A percentile compares a stretch with the other conserved stretches of the same genome.
These are phyloP conservation scores for Peronospora tabacina DNA, from an alignment of 352 stramenopile genomes.

Conservation along the genomic window DNA sequence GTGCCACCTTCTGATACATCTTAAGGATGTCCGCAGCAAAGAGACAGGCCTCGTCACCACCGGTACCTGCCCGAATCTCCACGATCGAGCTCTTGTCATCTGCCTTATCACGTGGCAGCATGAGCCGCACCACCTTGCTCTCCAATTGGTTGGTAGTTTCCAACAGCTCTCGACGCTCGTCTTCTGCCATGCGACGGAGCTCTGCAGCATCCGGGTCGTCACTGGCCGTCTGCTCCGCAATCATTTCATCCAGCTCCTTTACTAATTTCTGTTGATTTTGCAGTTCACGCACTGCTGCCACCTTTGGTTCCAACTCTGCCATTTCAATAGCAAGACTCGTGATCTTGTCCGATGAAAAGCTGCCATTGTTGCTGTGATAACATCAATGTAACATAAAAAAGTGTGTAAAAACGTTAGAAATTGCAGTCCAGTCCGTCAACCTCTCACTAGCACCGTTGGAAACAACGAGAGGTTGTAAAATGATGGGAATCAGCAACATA, in stretches of 20 bases:
- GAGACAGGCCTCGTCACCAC: conserved; percentile 94
- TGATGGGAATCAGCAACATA: conserved; percentile 15
- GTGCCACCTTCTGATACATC: conserved; percentile 90
- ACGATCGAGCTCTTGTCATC: conserved; percentile 97
- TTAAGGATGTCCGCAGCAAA: conserved; percentile 91
- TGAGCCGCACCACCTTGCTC: conserved; percentile 54
- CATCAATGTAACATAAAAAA: conserved; percentile 4
- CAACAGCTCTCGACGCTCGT: conserved; percentile 61
- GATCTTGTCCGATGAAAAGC: conserved; percentile 62
- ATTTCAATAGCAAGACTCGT: conserved; percentile 82
- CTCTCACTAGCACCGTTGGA: background rate
- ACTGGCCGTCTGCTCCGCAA: conserved; percentile 41
- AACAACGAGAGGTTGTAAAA: background rate
- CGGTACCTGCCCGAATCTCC: conserved; percentile 93
- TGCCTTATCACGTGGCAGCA: conserved; percentile 75
- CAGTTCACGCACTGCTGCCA: conserved; percentile 58
- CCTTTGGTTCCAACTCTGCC: conserved; percentile 68
- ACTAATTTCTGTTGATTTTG: conserved; percentile 88
- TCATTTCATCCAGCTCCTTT: conserved; percentile 84
- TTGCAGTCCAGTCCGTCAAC: background rate
- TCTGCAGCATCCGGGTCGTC: conserved; percentile 50
- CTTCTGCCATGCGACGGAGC: conserved; percentile 63
- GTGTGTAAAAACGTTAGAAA: conserved; percentile 4
- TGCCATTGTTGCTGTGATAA: conserved; percentile 56
- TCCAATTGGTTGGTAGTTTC: conserved; percentile 49